phyloP scores from a whole-genome alignment of 148 eudicot genomes.

The Rhododendron kiyosumense region DNA sequence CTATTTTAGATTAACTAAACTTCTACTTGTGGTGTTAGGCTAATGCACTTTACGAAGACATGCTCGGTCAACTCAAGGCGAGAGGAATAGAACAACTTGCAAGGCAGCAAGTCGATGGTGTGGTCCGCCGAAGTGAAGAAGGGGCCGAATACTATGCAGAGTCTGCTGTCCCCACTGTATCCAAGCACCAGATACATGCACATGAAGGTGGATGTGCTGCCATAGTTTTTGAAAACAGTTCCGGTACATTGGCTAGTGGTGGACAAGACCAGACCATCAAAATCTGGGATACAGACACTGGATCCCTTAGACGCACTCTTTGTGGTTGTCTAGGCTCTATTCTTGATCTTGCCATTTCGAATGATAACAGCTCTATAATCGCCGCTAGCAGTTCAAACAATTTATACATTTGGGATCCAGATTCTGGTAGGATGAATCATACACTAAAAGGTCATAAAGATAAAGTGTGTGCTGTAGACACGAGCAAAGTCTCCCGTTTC shows the following conservation, averaged over 20 bases:
- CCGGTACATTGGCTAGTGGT: constrained; percentile 64
- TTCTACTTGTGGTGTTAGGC: constrained; percentile 35
- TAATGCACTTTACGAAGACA: constrained; percentile 76
- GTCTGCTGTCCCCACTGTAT: constrained; percentile 52
- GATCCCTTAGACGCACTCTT: constrained; percentile 45
- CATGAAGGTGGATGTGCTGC: constrained; percentile 93
- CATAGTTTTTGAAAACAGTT: constrained; percentile 64
- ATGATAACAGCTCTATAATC: constrained; percentile 68
- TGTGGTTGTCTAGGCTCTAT: constrained; percentile 79
- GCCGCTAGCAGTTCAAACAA: constrained; percentile 89
- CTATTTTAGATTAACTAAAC: neutral
- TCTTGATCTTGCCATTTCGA: constrained; percentile 74
- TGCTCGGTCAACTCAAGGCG: constrained; percentile 58
- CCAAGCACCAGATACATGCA: constrained; percentile 67
- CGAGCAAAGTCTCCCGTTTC: constrained; percentile 71
- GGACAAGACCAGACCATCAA: constrained; percentile 81
- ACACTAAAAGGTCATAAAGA: constrained; percentile 92
- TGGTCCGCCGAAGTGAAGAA: constrained; percentile 73
- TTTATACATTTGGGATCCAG: constrained; percentile 76
- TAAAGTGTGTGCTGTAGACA: constrained; percentile 93
- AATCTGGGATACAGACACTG: constrained; percentile 82
- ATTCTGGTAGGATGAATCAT: constrained; percentile 69
- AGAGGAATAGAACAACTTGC: constrained; percentile 72
- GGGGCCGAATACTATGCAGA: constrained; percentile 76
- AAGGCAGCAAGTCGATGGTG: constrained; percentile 89